Conservation (phyloP, 345 rosid genomes). For the Citrus australasica region DNA sequence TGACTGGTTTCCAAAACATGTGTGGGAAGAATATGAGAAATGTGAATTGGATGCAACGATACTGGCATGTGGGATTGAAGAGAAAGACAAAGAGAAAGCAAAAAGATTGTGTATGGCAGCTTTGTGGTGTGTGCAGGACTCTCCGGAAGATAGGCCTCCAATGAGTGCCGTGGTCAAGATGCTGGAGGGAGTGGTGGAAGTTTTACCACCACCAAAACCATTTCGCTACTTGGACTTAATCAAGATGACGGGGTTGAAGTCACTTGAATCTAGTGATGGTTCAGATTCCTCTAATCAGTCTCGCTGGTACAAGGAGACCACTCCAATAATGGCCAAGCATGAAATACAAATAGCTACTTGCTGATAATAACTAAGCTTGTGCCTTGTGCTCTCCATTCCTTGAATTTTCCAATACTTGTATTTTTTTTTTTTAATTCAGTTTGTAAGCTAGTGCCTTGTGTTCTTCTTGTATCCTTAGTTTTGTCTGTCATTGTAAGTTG, state of each 20-base stretch:
- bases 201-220: conserved; percentile 20
- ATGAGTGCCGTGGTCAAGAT: conserved; percentile 31
- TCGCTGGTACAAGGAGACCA: conserved; percentile 17
- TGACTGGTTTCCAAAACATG: conserved; percentile 19
- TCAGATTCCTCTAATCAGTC: not conserved
- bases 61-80: conserved; percentile 16
- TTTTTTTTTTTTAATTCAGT: no score
- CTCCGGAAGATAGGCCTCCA: conserved; percentile 19
- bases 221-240: conserved; percentile 20
- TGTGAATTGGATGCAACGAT: not conserved
- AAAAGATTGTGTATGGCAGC: conserved; percentile 12
- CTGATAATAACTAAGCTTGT: not conserved
- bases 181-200: conserved; percentile 28
- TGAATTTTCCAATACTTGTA: not conserved
- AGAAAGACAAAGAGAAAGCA: conserved; percentile 17
- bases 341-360: conserved; percentile 4
- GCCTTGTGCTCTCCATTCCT: not conserved
- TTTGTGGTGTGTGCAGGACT: conserved; percentile 22
- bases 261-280: not conserved
- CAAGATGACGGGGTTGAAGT: not conserved
- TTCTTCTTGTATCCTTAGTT: not conserved
- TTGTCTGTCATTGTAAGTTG: not conserved
- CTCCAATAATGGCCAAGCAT: conserved; percentile 13
- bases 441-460: not conserved
- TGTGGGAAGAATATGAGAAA: conserved; percentile 17